Evolutionary conservation across 2,329 filamentous ascomycete species (phyloP).

Genomic region (Colletotrichum sp.): DNA sequence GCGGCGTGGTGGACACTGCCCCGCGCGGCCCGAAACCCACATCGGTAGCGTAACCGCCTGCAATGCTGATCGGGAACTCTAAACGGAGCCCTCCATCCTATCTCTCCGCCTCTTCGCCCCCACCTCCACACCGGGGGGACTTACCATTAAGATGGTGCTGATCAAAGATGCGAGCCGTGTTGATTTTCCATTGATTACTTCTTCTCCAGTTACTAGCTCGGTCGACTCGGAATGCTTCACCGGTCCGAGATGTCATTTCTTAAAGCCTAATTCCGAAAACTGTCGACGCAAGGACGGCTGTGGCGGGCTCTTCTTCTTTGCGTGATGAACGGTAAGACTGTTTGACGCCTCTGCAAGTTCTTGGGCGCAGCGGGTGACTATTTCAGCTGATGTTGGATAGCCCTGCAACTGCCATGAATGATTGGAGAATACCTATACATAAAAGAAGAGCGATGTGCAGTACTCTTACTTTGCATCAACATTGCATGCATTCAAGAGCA

Average conservation of each 20-base stretch:
- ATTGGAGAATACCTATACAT: not conserved
- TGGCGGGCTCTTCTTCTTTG: not conserved
- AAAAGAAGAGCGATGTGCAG: not conserved
- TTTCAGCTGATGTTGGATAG: not conserved
- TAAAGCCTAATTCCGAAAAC: not conserved
- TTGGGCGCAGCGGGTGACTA: not conserved
- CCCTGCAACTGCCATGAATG: not conserved
- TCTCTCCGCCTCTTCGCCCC: not conserved
- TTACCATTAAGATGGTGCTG: not conserved
- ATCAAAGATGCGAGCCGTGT: not conserved
- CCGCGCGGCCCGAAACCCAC: slow-evolving; percentile 4
- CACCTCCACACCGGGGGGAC: not conserved
- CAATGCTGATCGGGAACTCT: not conserved
- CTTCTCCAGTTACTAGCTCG: not conserved
- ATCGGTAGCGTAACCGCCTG: not conserved
- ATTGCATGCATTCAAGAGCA: not conserved
- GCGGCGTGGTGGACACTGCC: not conserved
- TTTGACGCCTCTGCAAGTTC: not conserved
- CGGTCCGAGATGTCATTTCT: not conserved
- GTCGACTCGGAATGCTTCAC: not conserved
- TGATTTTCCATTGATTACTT: no score
- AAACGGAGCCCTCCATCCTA: not conserved
- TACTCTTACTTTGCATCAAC: not conserved
- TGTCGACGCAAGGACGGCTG: not conserved
- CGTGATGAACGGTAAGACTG: not conserved